These are phyloP conservation scores for Hibiscus mutabilis DNA, from an alignment of 345 rosid species.

Conservation along the genomic window DNA sequence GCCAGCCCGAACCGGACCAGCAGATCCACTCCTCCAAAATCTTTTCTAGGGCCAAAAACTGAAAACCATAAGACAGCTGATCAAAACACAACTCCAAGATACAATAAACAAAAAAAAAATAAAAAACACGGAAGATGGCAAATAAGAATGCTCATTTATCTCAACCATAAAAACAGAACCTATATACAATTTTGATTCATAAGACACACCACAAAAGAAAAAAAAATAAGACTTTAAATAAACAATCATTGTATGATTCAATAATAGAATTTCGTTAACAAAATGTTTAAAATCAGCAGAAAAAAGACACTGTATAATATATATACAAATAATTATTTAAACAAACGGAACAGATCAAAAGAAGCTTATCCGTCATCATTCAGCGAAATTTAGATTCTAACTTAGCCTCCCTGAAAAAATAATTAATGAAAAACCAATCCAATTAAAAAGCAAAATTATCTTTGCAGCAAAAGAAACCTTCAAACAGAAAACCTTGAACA, in stretches of 20 bases:
- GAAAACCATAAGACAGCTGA: background rate
- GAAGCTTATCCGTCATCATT: background rate
- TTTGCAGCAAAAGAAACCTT: background rate
- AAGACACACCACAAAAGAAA: background rate
- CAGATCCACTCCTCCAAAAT: slow-evolving; percentile 15
- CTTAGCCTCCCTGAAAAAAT: background rate
- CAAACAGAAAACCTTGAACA: background rate
- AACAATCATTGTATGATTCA: background rate
- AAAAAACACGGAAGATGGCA: background rate
- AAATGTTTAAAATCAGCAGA: background rate
- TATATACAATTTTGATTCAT: background rate
- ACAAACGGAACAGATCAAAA: background rate
- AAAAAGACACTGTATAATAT: background rate
- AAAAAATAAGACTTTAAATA: background rate
- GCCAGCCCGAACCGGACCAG: slow-evolving; percentile 38
- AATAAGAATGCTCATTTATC: background rate
- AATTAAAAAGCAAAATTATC: background rate
- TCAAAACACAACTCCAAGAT: background rate
- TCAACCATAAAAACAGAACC: background rate
- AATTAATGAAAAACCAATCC: background rate
- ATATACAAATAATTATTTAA: background rate
- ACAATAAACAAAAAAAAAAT: background rate
- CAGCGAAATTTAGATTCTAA: background rate
- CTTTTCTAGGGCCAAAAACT: slow-evolving; percentile 9
- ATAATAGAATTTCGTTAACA: background rate